A percentile compares a stretch with the other conserved stretches of the same genome.
phyloP scores from a whole-genome alignment of 306 rosid genomes.

The Senna tora region DNA sequence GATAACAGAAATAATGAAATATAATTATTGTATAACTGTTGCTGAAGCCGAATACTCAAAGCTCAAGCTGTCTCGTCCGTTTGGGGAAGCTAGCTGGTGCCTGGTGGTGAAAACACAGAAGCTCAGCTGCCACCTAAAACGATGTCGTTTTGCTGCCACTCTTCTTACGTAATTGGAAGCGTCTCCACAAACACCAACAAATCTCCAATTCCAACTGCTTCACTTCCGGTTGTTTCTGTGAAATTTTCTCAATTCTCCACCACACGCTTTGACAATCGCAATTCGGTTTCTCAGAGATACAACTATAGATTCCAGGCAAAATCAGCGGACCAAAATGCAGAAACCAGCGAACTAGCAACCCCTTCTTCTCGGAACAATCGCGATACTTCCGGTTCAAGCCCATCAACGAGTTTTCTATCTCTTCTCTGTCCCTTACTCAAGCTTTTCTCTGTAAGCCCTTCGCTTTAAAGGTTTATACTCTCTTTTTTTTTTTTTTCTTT shows the following conservation, averaged over 20 bases:
- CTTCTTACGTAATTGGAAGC: not conserved
- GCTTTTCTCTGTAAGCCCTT: slow-evolving; percentile 62
- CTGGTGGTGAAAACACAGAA: not conserved
- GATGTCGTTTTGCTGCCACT: slow-evolving; percentile 24
- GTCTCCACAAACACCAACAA: not conserved
- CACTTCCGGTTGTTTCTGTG: slow-evolving; percentile 28
- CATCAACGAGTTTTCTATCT: slow-evolving; percentile 59
- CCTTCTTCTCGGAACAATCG: not conserved
- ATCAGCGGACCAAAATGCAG: slow-evolving; percentile 46
- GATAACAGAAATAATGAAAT: too few species aligned
- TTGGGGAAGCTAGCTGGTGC: not conserved
- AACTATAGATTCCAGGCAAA: slow-evolving; percentile 37
- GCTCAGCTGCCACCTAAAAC: not conserved
- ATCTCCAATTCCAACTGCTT: slow-evolving; percentile 28
- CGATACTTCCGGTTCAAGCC: not conserved
- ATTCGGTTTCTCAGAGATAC: slow-evolving; percentile 40
- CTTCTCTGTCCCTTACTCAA: slow-evolving; percentile 80
- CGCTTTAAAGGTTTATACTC: not conserved
- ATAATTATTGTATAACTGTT: too few species aligned
- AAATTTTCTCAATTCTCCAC: slow-evolving; percentile 20
- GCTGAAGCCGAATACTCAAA: too few species aligned
- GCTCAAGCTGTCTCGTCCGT: too few species aligned
- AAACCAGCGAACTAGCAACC: slow-evolving; percentile 28
- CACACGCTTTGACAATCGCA: slow-evolving; percentile 20
- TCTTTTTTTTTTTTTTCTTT: not conserved